A percentile compares a stretch with the other conserved stretches of the same genome.
These are phyloP conservation scores for Citrus inodora DNA, from an alignment of 345 rosid species.

Conservation along the genomic window DNA sequence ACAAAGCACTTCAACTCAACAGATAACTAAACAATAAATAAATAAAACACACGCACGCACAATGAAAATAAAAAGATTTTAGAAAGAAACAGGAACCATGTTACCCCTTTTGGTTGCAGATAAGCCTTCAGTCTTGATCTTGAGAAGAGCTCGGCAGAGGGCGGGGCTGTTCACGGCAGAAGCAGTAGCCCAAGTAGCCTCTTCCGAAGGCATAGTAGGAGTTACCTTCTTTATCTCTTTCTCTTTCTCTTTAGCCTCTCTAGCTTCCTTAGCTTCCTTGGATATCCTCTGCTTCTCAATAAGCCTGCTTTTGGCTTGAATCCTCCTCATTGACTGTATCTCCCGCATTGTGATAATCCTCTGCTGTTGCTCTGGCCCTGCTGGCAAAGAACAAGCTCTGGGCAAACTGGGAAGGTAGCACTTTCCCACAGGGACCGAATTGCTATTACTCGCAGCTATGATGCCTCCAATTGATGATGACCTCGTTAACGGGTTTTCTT, in stretches of 20 bases:
- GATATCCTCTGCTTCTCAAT: slow-evolving; percentile 8
- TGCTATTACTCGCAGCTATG: neutral
- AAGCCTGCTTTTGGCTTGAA: slow-evolving; percentile 4
- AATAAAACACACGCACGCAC: neutral
- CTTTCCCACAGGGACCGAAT: neutral
- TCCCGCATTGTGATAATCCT: slow-evolving; percentile 1
- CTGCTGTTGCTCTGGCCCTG: slow-evolving; percentile 6
- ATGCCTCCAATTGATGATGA: slow-evolving; percentile 14
- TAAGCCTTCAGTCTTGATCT: neutral
- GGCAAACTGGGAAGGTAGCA: slow-evolving; percentile 6
- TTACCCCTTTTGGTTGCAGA: slow-evolving; percentile 8
- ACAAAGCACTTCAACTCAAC: neutral
- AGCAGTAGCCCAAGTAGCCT: slow-evolving; percentile 22
- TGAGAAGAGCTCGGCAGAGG: slow-evolving; percentile 9
- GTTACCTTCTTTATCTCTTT: neutral
- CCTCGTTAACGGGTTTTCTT: neutral
- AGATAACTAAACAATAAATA: neutral
- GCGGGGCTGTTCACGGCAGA: slow-evolving; percentile 11
- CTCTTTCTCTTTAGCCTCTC: neutral
- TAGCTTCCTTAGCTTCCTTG: neutral
- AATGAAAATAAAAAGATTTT: neutral
- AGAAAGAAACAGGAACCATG: neutral
- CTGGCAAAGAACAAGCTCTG: slow-evolving; percentile 26
- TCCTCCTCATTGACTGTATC: slow-evolving; percentile 7
- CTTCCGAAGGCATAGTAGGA: slow-evolving; percentile 16